phyloP scores from a whole-genome alignment of 345 rosid genomes.

The Eucalyptus rudis region DNA sequence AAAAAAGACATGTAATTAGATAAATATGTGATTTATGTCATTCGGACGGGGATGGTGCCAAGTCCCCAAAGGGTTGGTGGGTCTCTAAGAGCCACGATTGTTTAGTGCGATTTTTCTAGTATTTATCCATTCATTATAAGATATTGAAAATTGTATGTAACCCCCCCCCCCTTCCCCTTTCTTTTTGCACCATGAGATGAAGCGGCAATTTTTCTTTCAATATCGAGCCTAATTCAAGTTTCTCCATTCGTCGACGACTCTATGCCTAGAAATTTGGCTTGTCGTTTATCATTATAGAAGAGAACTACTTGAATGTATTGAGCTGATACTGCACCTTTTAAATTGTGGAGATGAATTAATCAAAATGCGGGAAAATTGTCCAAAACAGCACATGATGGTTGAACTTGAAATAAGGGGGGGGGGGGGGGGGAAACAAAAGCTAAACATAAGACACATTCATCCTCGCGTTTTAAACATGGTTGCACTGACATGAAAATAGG shows the following conservation, averaged over 20 bases:
- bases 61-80: background rate
- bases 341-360: background rate
- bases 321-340: rapidly evolving
- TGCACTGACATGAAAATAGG: too few species aligned
- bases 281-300: background rate
- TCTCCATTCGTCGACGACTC: too few species aligned
- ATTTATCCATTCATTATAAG: background rate
- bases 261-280: background rate
- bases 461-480: background rate
- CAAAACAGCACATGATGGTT: background rate
- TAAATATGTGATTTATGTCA: background rate
- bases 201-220: too few species aligned
- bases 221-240: too few species aligned
- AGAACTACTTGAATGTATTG: too few species aligned
- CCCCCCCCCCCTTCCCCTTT: background rate
- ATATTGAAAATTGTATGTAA: too few species aligned
- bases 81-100: background rate
- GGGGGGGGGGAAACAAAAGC: too few species aligned
- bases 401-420: background rate
- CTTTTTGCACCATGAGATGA: background rate
- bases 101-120: background rate
- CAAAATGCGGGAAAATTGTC: background rate
- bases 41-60: rapidly evolving
- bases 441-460: background rate
- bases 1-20: background rate